These are phyloP conservation scores for Emericellopsis terricola DNA, from an alignment of 495 filamentous ascomycete genomes.

Conservation along the genomic window DNA sequence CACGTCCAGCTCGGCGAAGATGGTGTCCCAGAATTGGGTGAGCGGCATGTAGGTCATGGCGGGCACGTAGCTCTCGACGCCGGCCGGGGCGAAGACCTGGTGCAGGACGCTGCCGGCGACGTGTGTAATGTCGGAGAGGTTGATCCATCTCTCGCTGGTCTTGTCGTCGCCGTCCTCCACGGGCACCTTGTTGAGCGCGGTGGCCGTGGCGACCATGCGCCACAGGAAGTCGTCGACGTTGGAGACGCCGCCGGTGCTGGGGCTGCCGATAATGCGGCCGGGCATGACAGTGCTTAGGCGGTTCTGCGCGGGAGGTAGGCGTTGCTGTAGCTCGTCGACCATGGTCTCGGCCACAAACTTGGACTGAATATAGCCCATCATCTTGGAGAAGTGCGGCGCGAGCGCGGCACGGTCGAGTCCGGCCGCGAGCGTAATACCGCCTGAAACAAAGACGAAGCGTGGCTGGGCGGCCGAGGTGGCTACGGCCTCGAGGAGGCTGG, in stretches of 20 bases:
- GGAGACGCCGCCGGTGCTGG: neutral
- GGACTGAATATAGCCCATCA: neutral
- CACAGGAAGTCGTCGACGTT: conserved; percentile 2
- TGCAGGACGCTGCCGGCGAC: neutral
- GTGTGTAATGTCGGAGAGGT: neutral
- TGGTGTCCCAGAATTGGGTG: neutral
- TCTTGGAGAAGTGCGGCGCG: neutral
- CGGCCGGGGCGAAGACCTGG: neutral
- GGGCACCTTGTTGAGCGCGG: neutral
- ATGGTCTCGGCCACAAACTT: conserved; percentile 1
- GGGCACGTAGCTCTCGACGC: neutral
- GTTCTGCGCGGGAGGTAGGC: conserved; percentile 1
- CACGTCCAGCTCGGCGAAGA: conserved; percentile 1
- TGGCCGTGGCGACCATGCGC: conserved; percentile 1
- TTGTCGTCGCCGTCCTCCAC: no score
- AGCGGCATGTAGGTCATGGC: neutral
- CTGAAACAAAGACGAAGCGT: conserved; percentile 1
- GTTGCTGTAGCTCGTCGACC: neutral
- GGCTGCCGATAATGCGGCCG: conserved; percentile 1
- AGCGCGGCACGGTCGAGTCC: neutral
- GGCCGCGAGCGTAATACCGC: neutral
- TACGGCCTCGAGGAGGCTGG: neutral
- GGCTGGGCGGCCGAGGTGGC: neutral
- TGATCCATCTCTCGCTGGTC: neutral
- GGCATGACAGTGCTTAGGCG: conserved; percentile 1